Evolutionary conservation across 805 yeast species (phyloP).

Genomic region (Crinitomyces ghanaensis): DNA sequence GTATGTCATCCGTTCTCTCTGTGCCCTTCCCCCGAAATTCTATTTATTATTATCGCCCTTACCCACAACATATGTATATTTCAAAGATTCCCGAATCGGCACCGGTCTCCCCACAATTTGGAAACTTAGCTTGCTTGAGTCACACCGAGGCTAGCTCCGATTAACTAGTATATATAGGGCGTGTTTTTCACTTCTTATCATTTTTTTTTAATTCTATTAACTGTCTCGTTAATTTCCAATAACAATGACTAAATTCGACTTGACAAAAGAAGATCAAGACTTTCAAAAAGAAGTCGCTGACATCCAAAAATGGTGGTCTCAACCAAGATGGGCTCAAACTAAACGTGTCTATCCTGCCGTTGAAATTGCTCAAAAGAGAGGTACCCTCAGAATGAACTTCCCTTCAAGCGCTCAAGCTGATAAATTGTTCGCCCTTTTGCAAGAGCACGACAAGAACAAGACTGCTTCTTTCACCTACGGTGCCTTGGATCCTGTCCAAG

Average conservation of each 20-base stretch:
- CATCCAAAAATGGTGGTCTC: conserved; percentile 82
- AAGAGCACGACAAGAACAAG: conserved; percentile 58
- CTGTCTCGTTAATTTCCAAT: no score
- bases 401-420: conserved; percentile 74
- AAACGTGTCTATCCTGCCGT: conserved; percentile 81
- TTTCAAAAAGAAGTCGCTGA: conserved; percentile 61
- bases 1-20: no score
- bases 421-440: conserved; percentile 60
- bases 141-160: no score
- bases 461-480: conserved; percentile 86
- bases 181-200: background rate
- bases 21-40: no score
- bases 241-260: conserved; percentile 6
- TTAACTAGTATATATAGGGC: no score
- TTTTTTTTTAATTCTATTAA: background rate
- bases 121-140: no score
- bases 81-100: no score
- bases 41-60: no score
- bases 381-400: conserved; percentile 59
- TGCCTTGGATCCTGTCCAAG: conserved; percentile 92
- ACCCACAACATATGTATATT: no score
- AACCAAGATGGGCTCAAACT: conserved; percentile 83
- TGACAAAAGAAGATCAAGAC: conserved; percentile 43
- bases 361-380: conserved; percentile 83
- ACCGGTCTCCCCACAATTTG: no score